phyloP scores from a whole-genome alignment of 1,139 yeast genomes.

The Suhomyces wounanorum region DNA sequence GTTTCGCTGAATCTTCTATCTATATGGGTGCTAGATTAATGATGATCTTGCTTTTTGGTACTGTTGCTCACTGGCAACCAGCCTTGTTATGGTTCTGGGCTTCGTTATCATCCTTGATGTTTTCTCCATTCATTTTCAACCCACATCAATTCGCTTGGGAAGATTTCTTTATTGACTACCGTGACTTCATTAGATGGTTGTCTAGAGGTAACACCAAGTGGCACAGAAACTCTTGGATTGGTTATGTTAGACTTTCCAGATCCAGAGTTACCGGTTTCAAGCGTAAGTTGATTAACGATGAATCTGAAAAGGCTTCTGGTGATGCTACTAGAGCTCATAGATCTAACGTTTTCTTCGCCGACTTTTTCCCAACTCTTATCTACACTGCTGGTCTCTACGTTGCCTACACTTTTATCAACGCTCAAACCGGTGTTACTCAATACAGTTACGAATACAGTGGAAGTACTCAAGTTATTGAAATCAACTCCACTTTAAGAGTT shows the following conservation, averaged over 20 bases:
- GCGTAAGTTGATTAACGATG: slow-evolving; percentile 84
- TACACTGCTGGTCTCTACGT: slow-evolving; percentile 90
- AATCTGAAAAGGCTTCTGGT: slow-evolving; percentile 91
- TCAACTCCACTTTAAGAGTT: slow-evolving; percentile 82
- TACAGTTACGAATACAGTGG: slow-evolving; percentile 33
- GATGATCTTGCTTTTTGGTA: slow-evolving; percentile 87
- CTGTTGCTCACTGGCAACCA: slow-evolving; percentile 96
- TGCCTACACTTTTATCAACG: slow-evolving; percentile 91
- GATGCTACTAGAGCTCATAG: slow-evolving; percentile 95
- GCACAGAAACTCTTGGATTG: slow-evolving; percentile 99
- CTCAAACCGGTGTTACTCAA: slow-evolving; percentile 88
- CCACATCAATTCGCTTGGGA: slow-evolving; percentile 99
- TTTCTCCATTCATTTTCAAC: slow-evolving; percentile 93
- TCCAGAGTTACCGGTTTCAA: slow-evolving; percentile 98
- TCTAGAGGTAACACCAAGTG: slow-evolving; percentile 98
- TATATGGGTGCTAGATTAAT: slow-evolving; percentile 93
- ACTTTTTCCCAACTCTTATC: slow-evolving; percentile 78
- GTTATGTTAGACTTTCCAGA: slow-evolving; percentile 92
- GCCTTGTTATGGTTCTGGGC: slow-evolving; percentile 99
- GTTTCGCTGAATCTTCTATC: slow-evolving; percentile 96
- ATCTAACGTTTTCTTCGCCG: slow-evolving; percentile 82
- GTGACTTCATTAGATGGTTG: slow-evolving; percentile 97
- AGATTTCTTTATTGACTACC: slow-evolving; percentile 97
- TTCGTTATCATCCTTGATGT: slow-evolving; percentile 82
- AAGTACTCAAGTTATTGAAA: slow-evolving; percentile 43